A percentile compares a stretch with the other conserved stretches of the same genome.
These are phyloP conservation scores for Teunomyces lycoperdinae DNA, from an alignment of 805 yeast genomes.

Conservation along the genomic window DNA sequence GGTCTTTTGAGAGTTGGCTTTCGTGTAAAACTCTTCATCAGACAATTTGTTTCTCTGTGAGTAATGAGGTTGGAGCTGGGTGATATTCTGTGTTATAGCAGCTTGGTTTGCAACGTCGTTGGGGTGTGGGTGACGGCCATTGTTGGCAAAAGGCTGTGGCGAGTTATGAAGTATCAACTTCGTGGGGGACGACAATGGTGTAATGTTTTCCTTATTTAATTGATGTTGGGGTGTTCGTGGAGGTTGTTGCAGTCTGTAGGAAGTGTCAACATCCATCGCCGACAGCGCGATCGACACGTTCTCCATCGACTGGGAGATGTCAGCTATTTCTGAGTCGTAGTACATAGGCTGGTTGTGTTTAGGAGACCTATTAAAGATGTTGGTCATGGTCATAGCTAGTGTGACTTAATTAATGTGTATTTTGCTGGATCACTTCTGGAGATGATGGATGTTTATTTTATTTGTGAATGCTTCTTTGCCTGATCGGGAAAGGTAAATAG, in stretches of 20 bases:
- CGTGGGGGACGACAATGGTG: constrained; percentile 34
- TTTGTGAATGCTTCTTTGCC: constrained; percentile 1
- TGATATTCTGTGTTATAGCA: constrained; percentile 26
- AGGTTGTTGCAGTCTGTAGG: constrained; percentile 17
- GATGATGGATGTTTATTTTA: constrained; percentile 3
- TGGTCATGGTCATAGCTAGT: constrained; percentile 10
- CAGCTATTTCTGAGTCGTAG: constrained; percentile 25
- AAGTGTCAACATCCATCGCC: constrained; percentile 36
- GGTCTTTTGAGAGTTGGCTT: constrained; percentile 71
- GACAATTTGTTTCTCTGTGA: constrained; percentile 16
- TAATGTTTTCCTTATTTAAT: constrained; percentile 37
- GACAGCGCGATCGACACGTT: constrained; percentile 34
- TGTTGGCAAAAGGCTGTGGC: constrained; percentile 15
- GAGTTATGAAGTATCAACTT: constrained; percentile 35
- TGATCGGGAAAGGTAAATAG: constrained; percentile 2
- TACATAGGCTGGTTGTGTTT: constrained; percentile 14
- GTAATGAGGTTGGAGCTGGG: constrained; percentile 29
- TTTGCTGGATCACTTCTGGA: background rate
- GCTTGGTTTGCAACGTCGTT: constrained; percentile 10
- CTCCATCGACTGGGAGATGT: constrained; percentile 42
- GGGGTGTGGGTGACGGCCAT: constrained; percentile 6
- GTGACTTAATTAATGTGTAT: background rate
- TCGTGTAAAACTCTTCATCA: constrained; percentile 49
- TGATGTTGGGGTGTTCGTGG: constrained; percentile 14
- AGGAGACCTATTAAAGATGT: constrained; percentile 17